Evolutionary conservation across 495 filamentous ascomycete species (phyloP).

Genomic region (Cryomyces minteri): DNA sequence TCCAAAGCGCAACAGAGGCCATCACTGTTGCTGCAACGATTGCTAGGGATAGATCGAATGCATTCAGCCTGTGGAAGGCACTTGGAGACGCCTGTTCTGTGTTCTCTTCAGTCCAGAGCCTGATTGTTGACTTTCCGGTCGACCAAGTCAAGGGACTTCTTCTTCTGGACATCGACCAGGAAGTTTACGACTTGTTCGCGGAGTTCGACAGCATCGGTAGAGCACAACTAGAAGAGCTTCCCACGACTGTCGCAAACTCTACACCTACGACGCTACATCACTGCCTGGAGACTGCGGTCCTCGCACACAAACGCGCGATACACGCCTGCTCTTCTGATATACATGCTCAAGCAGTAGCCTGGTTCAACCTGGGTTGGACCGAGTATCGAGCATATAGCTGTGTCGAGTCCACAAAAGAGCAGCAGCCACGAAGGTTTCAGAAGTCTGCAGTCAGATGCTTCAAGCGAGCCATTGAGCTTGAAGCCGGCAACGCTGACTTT

Average conservation of each 20-base stretch:
- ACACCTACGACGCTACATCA: constrained; percentile 27
- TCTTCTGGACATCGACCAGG: constrained; percentile 36
- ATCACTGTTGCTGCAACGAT: constrained; percentile 35
- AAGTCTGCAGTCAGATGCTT: constrained; percentile 80
- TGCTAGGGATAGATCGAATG: constrained; percentile 32
- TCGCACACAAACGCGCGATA: constrained; percentile 77
- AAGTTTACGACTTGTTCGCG: constrained; percentile 38
- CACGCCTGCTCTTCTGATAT: constrained; percentile 50
- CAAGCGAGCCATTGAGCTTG: constrained; percentile 89
- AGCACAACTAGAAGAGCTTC: constrained; percentile 19
- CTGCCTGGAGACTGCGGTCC: constrained; percentile 48
- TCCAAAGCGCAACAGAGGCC: constrained; percentile 42
- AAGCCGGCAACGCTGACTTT: constrained; percentile 89
- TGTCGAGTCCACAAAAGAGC: constrained; percentile 10
- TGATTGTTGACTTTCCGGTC: constrained; percentile 37
- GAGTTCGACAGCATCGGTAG: constrained; percentile 55
- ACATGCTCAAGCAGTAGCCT: constrained; percentile 87
- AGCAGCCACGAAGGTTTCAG: constrained; percentile 34
- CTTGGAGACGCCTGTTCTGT: constrained; percentile 76
- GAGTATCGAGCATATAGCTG: constrained; percentile 66
- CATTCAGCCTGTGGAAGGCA: constrained; percentile 92
- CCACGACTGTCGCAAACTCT: constrained; percentile 22
- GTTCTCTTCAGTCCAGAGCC: constrained; percentile 59
- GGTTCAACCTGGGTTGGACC: constrained; percentile 92
- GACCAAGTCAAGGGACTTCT: constrained; percentile 37